These are phyloP conservation scores for Fusarium duplospermum DNA, from an alignment of 2,329 filamentous ascomycete genomes.

Conservation along the genomic window DNA sequence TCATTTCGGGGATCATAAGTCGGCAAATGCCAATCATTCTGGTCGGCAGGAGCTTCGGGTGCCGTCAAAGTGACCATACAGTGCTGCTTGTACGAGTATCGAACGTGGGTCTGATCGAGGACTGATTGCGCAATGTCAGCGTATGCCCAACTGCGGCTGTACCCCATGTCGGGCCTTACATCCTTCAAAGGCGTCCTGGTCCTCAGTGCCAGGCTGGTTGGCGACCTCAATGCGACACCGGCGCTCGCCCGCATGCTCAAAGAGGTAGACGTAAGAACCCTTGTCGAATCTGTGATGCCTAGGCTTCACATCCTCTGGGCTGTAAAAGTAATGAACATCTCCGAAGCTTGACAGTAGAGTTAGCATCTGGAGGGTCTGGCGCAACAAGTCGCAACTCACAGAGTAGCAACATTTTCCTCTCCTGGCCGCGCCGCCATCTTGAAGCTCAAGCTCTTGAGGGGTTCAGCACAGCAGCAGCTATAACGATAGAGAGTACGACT, in stretches of 20 bases:
- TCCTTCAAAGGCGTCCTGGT: conserved; percentile 84
- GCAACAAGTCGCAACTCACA: conserved; percentile 53
- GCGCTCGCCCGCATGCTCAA: conserved; percentile 76
- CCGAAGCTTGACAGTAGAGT: conserved; percentile 68
- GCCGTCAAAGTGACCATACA: conserved; percentile 76
- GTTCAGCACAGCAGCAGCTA: conserved; percentile 1
- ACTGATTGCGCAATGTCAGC: conserved; percentile 57
- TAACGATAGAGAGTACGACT: background rate
- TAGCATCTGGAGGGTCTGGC: conserved; percentile 8
- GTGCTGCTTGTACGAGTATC: conserved; percentile 80
- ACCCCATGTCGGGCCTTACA: conserved; percentile 62
- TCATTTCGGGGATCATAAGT: conserved; percentile 78
- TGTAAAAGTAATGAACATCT: conserved; percentile 84
- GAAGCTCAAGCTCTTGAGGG: conserved; percentile 7
- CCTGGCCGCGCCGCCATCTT: conserved; percentile 60
- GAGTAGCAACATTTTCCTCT: conserved; percentile 63
- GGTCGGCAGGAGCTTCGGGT: conserved; percentile 61
- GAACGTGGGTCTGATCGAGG: conserved; percentile 72
- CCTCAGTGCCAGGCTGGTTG: conserved; percentile 77
- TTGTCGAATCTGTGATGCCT: conserved; percentile 86
- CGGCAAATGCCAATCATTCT: conserved; percentile 79
- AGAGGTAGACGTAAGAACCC: conserved; percentile 83
- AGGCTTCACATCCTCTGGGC: conserved; percentile 72
- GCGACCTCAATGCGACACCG: conserved; percentile 80
- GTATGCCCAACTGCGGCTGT: background rate